Evolutionary conservation across 495 filamentous ascomycete genomes (phyloP), one percentile per base, ranked within the genome.

Genomic region (Echria macrotheca): DNA sequence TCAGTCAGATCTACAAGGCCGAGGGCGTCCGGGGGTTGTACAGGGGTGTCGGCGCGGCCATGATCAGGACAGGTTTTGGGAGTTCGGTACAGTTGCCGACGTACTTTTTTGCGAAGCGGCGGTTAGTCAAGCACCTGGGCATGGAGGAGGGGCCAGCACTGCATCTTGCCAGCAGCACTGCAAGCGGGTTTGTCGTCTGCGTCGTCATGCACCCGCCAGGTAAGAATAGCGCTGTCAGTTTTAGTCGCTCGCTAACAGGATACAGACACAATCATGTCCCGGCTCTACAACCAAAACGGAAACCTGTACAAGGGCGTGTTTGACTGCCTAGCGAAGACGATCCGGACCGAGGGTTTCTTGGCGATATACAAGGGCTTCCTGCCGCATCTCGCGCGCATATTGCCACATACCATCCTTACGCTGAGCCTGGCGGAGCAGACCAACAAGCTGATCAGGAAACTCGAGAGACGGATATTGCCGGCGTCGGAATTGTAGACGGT

Each of bases 331-430:
- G 80, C 75, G 60, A 89, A 95, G 72, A 99, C 93, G 0, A 76
- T 99, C 56, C 80, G 80, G 61, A 95, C 89, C 0, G 93, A 99
- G 64, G 93, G 93, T 18, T 55, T 95, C 21, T 65, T 97, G 23
- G 93, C 93, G 48, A 91, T 99, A 40, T 99, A 99, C 72, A 99
- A 99, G 73, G 93, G 93, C 49, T 96, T 88, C 73, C 84, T 96
- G 56, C 94, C 93, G 15, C 93, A 99, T 71, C 68, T 99, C 44
- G 89, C 94, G 17, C 75, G 93, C 51, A 97, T 99, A 48, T 70
- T 97, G 46, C 93, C 93, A 22, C 93, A 99, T 62, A 99, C 93
- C 15, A 86, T 96, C 65, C 66, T 96, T 59, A 96, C 89, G 0
- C 79, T 99, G 55, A 93, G 81, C 55, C 73, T 99, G 63, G 93